A percentile compares a stretch with the other conserved stretches of the same genome.
Evolutionary conservation across 345 rosid genomes (phyloP).

Genomic region (Dipteronia sinensis): DNA sequence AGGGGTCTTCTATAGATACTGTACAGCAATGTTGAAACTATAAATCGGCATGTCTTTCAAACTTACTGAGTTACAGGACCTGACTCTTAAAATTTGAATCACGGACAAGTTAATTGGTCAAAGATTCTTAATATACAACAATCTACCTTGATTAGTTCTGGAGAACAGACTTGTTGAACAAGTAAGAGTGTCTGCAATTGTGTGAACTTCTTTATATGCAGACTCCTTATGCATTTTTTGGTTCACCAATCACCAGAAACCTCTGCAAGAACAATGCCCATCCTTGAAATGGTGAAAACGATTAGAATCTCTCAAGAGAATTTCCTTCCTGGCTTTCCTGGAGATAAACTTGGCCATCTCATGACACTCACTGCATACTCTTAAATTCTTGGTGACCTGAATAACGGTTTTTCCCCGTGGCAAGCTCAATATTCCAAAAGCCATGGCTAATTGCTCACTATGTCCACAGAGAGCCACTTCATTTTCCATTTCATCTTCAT

Average conservation of each 20-base stretch:
- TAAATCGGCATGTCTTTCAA: too few relatives aligned
- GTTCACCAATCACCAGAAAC: slow-evolving; percentile 79
- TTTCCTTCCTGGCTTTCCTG: slow-evolving; percentile 50
- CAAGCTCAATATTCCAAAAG: slow-evolving; percentile 55
- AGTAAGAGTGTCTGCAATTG: neutral
- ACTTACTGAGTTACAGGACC: too few relatives aligned
- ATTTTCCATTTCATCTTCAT: slow-evolving; percentile 68
- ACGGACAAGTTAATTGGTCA: too few relatives aligned
- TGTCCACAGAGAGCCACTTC: slow-evolving; percentile 74
- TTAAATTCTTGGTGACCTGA: slow-evolving; percentile 63
- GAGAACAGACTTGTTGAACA: neutral
- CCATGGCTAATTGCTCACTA: slow-evolving; percentile 74
- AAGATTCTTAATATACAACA: too few relatives aligned
- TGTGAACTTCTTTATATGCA: neutral
- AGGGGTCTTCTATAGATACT: too few relatives aligned
- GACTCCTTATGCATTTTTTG: neutral
- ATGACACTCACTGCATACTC: slow-evolving; percentile 80
- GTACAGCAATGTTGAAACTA: too few relatives aligned
- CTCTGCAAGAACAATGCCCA: slow-evolving; percentile 76
- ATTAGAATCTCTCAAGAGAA: slow-evolving; percentile 67
- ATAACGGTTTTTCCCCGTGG: slow-evolving; percentile 50
- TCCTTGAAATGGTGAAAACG: slow-evolving; percentile 71
- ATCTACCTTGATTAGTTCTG: neutral
- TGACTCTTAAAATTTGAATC: too few relatives aligned
- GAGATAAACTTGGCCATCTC: slow-evolving; percentile 75